Evolutionary conservation across 2,329 filamentous ascomycete genomes (phyloP), one percentile per base, ranked within the genome.

Genomic region (Fusarium sp.): DNA sequence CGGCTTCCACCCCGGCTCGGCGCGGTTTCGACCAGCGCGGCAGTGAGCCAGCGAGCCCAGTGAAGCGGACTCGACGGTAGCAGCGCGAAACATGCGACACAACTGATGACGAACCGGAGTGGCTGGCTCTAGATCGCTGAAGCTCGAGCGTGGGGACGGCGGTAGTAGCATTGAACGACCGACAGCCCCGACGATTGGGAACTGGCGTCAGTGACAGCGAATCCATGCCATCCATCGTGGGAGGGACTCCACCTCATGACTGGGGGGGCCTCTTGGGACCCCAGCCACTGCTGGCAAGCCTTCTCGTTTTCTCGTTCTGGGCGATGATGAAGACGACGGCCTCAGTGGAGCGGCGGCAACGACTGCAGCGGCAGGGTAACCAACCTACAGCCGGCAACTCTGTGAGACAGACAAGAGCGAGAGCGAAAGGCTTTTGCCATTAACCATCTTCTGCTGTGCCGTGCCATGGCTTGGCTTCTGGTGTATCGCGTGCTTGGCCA

Each of bases 131-230:
- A 27, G 33, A 38, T 38, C 56, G 47, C 5, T 56, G 33, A 38
- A 27, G 54, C 33, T 36, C 10, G 33, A 13, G 22, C 58, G 58
- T 61, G 58, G 58, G 38, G 58, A 45, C 52, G 31, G 13, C 31
- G 22, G 56, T 58, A 65, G 59, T 60, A 45, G 6, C 42, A 50
- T 50, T 47, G 42, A 50, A 50, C 45, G 22, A 62, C 66, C 45
- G 45, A 65, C 66, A 62, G 65, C 52, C 20, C 47, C 56, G 57
- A 66, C 50, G 52, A 62, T 63, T 65, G 63, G 64, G 59, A 68
- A 52, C 70, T 69, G 68, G 75, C 69, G 73, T 74, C 63, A 74
- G 69, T 73, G 66, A 72, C 75, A 69, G 75, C 45, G 45, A 50
- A 73, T 75, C 68, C 68, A 66, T 69, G 54, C 66, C 68, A 42